Evolutionary conservation across 345 rosid species (phyloP), one percentile per base, ranked within the genome.

Genomic region (Dimocarpus longan): DNA sequence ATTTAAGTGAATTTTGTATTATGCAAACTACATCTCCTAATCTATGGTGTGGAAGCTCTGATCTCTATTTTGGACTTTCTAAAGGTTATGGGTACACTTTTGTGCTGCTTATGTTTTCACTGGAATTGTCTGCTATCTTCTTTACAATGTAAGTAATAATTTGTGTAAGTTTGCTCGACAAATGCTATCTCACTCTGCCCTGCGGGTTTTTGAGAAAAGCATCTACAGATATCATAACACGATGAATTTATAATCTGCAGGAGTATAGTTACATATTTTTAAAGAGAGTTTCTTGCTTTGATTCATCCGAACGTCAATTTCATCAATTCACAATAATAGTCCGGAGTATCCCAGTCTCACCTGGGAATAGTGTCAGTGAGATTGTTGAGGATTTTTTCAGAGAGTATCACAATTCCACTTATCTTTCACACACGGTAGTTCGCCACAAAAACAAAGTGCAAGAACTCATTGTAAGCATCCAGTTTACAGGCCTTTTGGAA

Each of bases 11-110:
- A 12, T 22, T 13, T 42, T 59, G 3, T 32, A 28, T 73, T 24
- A 19, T 74, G 22, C 43, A 22, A 65, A 59, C 59, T 62, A 43
- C 70, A 70, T 74, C 37, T 69, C 76, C 46, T 67, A 79, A 44
- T 68, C 10, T 43, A 39, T 73, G 67, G 32, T 48, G 21, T 67
- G 48, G 76, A 66, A 71, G 59, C 65, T 83, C 86, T 85, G 81
- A 88, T 68, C 67, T 52, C 76, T 68, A 54, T 70, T 66, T 87
- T 81, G 76, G 54, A 71, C 74, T 68, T 80, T 79, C 75, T 87
- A 84, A 88, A 95, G 99, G 99, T 79, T 95, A 79, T 95, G 98
- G 99, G 71, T 92, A 81, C 99, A 93, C 91, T 95, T 95, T 82
- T 90, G 88, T 75, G 97, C 99, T 59, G 91, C 89, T 73, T 95